Evolutionary conservation across 2,329 filamentous ascomycete species (phyloP), one percentile per base, ranked within the genome.

Genomic region (Colletotrichum sp.): DNA sequence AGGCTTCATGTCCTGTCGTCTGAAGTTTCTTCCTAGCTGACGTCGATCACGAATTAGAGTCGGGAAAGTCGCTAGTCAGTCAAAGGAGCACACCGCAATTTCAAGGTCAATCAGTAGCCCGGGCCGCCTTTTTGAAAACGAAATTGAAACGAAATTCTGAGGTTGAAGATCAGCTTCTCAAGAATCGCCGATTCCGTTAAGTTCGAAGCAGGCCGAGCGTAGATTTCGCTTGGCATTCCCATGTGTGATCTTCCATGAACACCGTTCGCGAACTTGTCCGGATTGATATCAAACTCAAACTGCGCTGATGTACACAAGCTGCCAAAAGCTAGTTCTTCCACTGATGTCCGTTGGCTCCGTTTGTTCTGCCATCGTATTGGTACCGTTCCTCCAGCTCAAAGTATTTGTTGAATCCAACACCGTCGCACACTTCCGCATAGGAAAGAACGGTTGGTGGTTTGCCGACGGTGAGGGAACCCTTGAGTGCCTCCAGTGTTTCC

Each of bases 371-470:
- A 49, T 69, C 69, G n/a, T 65, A 76, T 28, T 69, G 63, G 21
- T 72, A 69, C 10, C 63, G 63, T 55, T 76, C 74, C 69, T 76
- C 69, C 39, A 69, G 59, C 34, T 76, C 49, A 57, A 7, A 87
- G 72, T 87, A 87, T 34, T 86, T 84, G 62, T 85, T 84, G 69
- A 89, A 88, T 0, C 87, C 87, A 24, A 88, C 87, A 0, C 86
- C 86, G 13, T 87, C 84, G 49, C 85, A 88, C 0, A 89, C 86
- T 63, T 89, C 85, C 0, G 79, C 79, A 70, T 87, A 88, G 1
- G 83, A 83, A 32, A 89, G 76, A 57, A 89, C 85, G 77, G 83
- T 84, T 2, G 86, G 85, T 3, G 87, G 87, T 4, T 82, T 81
- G 1, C 87, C 87, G 7, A 83, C 80, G 1, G 81, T 83, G 78